Evolutionary conservation across 805 yeast genomes (phyloP).

Genomic region (Danielozyma ontarioensis): DNA sequence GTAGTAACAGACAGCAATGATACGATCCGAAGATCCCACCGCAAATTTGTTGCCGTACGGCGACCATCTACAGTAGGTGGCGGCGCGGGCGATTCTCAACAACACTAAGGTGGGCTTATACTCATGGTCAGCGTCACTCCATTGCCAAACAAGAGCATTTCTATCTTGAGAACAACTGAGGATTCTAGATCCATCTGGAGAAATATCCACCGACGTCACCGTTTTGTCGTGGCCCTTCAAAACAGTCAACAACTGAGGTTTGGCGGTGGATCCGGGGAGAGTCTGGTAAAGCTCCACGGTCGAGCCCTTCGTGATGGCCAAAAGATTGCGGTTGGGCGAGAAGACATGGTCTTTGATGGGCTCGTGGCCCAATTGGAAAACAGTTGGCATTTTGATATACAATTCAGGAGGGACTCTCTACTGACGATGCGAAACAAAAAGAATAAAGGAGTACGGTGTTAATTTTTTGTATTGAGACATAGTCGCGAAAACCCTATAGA

Average conservation of each 20-base stretch:
- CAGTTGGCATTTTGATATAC: constrained; percentile 33
- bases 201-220: constrained; percentile 91
- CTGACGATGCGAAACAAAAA: no score
- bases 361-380: constrained; percentile 67
- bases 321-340: constrained; percentile 53
- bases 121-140: constrained; percentile 50
- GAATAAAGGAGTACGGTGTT: constrained; percentile 6
- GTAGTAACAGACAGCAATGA: constrained; percentile 92
- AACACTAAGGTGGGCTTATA: constrained; percentile 87
- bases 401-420: no score
- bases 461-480: not conserved
- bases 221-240: constrained; percentile 87
- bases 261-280: constrained; percentile 31
- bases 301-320: constrained; percentile 81
- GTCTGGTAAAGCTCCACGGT: constrained; percentile 70
- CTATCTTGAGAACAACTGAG: constrained; percentile 98
- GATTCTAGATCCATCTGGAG: constrained; percentile 72
- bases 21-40: constrained; percentile 92
- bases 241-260: constrained; percentile 59
- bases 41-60: constrained; percentile 95
- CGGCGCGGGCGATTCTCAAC: constrained; percentile 90
- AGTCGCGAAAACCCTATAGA: not conserved
- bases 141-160: constrained; percentile 94
- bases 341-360: constrained; percentile 93
- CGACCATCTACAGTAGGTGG: constrained; percentile 92